A percentile compares a stretch with the other conserved stretches of the same genome.
Conservation (phyloP, 2,329 filamentous ascomycete genomes). For the Penicillium sclerotiorum region DNA sequence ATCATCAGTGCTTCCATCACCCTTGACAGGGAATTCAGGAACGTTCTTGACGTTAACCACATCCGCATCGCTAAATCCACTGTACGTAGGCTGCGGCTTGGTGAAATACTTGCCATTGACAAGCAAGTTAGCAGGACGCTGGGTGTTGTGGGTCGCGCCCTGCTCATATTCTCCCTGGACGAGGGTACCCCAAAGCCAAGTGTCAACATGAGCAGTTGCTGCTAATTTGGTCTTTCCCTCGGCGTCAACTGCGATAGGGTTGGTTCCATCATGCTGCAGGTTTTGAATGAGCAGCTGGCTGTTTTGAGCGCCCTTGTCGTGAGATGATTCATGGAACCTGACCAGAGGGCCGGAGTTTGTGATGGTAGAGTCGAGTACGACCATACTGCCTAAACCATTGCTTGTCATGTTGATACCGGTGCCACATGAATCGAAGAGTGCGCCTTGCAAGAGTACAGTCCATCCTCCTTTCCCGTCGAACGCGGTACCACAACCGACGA, state of each 20-base stretch:
- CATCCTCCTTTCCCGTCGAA: conserved; percentile 45
- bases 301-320: conserved; percentile 29
- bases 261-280: conserved; percentile 23
- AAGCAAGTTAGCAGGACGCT: conserved; percentile 35
- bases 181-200: conserved; percentile 39
- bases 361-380: conserved; percentile 32
- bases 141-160: conserved; percentile 34
- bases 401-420: conserved; percentile 33
- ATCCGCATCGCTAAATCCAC: conserved; percentile 43
- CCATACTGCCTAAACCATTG: conserved; percentile 29
- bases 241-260: conserved; percentile 33
- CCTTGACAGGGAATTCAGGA: conserved; percentile 41
- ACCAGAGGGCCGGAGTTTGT: conserved; percentile 29
- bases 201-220: conserved; percentile 25
- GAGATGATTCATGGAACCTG: conserved; percentile 31
- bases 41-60: conserved; percentile 53
- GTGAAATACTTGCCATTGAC: conserved; percentile 45
- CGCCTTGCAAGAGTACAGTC: conserved; percentile 30
- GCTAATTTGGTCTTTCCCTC: conserved; percentile 23
- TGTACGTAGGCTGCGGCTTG: conserved; percentile 48
- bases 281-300: conserved; percentile 34
- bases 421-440: conserved; percentile 30
- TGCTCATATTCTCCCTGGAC: conserved; percentile 31
- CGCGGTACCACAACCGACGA: conserved; percentile 60
- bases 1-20: conserved; percentile 48